Conservation (phyloP, 257 asterid species). For the Nicotiana sylvestris region DNA sequence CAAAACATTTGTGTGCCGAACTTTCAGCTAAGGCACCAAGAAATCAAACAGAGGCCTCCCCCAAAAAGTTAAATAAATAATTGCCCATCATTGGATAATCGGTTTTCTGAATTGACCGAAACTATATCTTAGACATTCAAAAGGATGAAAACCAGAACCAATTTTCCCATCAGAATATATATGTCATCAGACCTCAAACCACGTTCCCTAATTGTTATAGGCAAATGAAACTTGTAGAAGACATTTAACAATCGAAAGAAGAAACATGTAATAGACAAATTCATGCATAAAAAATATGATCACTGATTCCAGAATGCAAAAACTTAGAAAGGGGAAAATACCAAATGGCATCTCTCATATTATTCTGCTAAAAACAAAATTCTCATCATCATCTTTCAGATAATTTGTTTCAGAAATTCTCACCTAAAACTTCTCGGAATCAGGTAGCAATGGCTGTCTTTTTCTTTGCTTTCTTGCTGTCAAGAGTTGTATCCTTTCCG, state of each 20-base stretch:
- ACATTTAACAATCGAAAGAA: not conserved
- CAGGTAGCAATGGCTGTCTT: conserved; percentile 29
- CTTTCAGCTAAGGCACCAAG: too few species aligned
- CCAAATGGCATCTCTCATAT: not conserved
- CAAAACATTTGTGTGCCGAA: too few species aligned
- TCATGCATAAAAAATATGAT: not conserved
- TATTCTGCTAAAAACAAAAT: conserved; percentile 2
- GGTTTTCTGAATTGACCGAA: too few species aligned
- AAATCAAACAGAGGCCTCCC: not conserved
- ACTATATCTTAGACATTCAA: too few species aligned
- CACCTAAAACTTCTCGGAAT: conserved; percentile 20
- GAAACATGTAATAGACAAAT: not conserved
- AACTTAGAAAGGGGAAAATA: not conserved
- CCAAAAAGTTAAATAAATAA: not conserved
- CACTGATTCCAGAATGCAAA: not conserved
- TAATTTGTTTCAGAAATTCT: conserved; percentile 19
- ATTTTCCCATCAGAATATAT: not conserved
- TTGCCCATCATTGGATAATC: too few species aligned
- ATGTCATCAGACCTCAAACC: not conserved
- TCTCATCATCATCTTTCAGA: not conserved
- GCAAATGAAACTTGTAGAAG: not conserved
- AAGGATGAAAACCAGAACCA: too few species aligned
- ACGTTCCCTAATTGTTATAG: not conserved
- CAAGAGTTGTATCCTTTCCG: conserved; percentile 33
- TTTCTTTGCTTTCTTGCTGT: conserved; percentile 59